Evolutionary conservation across 208 protist species (phyloP), one percentile per base, ranked within the genome.

Genomic region (Acanthamoeba divionensis): DNA sequence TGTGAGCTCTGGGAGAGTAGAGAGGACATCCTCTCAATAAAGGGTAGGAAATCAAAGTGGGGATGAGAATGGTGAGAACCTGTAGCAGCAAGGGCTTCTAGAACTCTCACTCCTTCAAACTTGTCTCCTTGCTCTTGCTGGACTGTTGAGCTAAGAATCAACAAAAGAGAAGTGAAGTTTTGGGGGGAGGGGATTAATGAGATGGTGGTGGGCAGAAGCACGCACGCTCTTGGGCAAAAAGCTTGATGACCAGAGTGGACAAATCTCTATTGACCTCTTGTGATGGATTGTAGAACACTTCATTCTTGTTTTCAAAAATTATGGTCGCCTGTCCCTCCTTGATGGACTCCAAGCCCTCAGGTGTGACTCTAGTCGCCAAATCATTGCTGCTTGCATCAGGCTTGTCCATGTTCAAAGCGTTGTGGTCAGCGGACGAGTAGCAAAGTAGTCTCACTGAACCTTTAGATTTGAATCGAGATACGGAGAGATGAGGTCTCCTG

Each of bases 231-330:
- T 95, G 29, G 31, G 91, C 50, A 88, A 98, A 99, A 31, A 95
- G 93, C 66, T 96, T 94, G 29, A 99, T 95, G 47, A 94, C 96
- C 52, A 97, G 95, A 33, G 98, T 96, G 77, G 98, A 99, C 50
- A 99, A 79, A 92, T 99, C 99, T 24, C 99, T 95, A 91, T 99
- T 99, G 21, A 99, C 97, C 26, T 98, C 97, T 90, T 99, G 98
- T 18, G 97, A 98, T 1, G 97, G 97, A 91, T 99, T 99, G 95
- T 99, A 99, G 91, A 88, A 88, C 24, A 88, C 79, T 29, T 88
- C 79, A 15, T 88, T 88, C 36, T 69, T 65, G 79, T 69, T 88
- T 21, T 65, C 79, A 31, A 88, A 88, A 44, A 88, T 65, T 31
- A 88, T 38, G 7, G 44, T 73, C 15, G 79, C 79, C 3, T 36